phyloP scores from a whole-genome alignment of 345 rosid genomes.

The Geranium brycei region DNA sequence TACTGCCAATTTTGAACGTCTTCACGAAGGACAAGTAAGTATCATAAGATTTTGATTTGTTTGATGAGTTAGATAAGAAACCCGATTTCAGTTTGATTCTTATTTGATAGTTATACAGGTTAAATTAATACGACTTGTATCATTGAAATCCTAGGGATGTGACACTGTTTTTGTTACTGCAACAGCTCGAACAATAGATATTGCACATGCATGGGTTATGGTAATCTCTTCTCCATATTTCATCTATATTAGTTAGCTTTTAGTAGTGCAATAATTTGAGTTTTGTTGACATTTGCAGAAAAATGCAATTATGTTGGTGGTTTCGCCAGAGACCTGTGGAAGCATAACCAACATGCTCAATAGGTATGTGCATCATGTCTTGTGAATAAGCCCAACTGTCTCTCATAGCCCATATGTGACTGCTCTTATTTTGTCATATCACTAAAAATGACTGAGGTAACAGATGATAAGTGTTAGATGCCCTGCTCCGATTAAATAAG shows the following conservation, averaged over 20 bases:
- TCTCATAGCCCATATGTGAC: neutral
- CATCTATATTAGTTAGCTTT: neutral
- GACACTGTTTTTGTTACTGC: constrained; percentile 82
- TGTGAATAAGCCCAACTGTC: neutral
- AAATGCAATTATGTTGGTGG: constrained; percentile 53
- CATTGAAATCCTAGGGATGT: constrained; percentile 56
- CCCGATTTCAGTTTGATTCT: constrained; percentile 4
- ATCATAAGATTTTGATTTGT: neutral
- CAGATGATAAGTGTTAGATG: too few species aligned
- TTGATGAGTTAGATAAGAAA: neutral
- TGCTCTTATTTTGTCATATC: too few species aligned
- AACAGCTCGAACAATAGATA: constrained; percentile 79
- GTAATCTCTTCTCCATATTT: constrained; percentile 24
- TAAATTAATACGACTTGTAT: constrained; percentile 22
- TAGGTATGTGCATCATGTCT: constrained; percentile 35
- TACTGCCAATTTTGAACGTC: constrained; percentile 77
- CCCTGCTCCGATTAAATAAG: too few species aligned
- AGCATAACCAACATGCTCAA: constrained; percentile 50
- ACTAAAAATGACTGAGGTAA: too few species aligned
- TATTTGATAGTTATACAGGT: constrained; percentile 14
- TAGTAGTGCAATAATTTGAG: neutral
- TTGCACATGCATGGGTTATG: constrained; percentile 84
- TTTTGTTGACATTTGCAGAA: constrained; percentile 32
- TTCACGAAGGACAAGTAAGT: constrained; percentile 60
- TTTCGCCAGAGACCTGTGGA: constrained; percentile 53